A percentile compares a stretch with the other conserved stretches of the same genome.
phyloP scores from a whole-genome alignment of 441 rosid species.

The Raphanus hybrid region DNA sequence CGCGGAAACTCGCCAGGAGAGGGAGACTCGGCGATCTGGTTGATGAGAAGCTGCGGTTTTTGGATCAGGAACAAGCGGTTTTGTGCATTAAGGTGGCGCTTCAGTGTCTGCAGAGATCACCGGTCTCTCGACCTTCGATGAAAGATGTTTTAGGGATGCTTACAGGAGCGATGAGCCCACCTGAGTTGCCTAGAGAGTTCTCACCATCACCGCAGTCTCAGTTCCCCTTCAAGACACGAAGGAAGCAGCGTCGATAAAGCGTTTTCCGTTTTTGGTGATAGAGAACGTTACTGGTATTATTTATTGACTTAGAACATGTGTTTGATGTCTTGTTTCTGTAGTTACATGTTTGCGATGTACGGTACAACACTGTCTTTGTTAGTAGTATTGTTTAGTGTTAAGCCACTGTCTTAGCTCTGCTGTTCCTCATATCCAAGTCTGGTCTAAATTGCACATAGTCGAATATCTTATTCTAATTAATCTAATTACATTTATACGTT shows the following conservation, averaged over 20 bases:
- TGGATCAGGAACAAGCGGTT: slow-evolving; percentile 74
- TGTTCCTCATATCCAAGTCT: neutral
- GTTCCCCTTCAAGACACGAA: slow-evolving; percentile 60
- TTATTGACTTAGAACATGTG: slow-evolving; percentile 7
- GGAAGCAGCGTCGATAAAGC: slow-evolving; percentile 52
- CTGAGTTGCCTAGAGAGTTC: slow-evolving; percentile 72
- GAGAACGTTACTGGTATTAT: slow-evolving; percentile 12
- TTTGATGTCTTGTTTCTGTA: slow-evolving; percentile 2
- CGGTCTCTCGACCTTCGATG: slow-evolving; percentile 75
- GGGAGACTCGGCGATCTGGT: slow-evolving; percentile 83
- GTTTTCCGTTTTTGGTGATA: slow-evolving; percentile 33
- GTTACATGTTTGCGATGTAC: slow-evolving; percentile 28
- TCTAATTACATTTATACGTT: slow-evolving; percentile 25
- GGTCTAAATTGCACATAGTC: neutral
- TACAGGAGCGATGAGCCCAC: slow-evolving; percentile 57
- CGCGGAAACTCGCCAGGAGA: slow-evolving; percentile 70
- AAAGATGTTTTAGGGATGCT: slow-evolving; percentile 84
- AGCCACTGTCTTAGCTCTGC: neutral
- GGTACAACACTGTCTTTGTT: slow-evolving; percentile 46
- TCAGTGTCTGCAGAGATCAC: slow-evolving; percentile 84
- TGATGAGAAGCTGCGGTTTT: slow-evolving; percentile 57
- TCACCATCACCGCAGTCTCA: slow-evolving; percentile 82
- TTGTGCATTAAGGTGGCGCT: slow-evolving; percentile 83
- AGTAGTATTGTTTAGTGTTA: slow-evolving; percentile 30
- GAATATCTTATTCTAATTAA: slow-evolving; percentile 9